Evolutionary conservation across 192 early-diverging fungal genomes (phyloP).

Genomic region (Endogone sp.): DNA sequence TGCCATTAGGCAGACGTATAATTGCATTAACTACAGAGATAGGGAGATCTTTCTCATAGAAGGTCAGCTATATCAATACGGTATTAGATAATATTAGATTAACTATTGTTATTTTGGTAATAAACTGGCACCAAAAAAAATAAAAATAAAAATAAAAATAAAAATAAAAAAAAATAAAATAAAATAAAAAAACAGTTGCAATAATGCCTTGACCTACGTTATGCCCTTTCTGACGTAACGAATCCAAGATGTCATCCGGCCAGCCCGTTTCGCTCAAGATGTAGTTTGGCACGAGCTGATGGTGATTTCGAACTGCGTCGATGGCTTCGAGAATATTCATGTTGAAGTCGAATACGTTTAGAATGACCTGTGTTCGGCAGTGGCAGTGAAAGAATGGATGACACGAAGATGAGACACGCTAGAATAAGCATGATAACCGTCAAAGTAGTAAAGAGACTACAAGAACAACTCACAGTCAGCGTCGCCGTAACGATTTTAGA

Average conservation of each 20-base stretch:
- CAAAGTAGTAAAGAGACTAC: too few relatives aligned
- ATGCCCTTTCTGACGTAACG: slow-evolving; percentile 39
- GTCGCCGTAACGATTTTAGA: slow-evolving; percentile 77
- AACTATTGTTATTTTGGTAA: too few relatives aligned
- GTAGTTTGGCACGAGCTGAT: slow-evolving; percentile 85
- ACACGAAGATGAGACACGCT: background rate
- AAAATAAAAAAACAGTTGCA: too few relatives aligned
- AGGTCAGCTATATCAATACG: slow-evolving; percentile 8
- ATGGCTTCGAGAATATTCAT: slow-evolving; percentile 67
- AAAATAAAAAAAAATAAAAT: background rate
- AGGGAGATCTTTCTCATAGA: slow-evolving; percentile 24
- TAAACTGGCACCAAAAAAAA: too few relatives aligned
- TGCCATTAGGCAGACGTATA: slow-evolving; percentile 33
- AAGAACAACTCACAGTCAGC: slow-evolving; percentile 34
- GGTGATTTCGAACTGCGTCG: slow-evolving; percentile 73
- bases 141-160: slow-evolving; percentile 3
- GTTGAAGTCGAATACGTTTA: slow-evolving; percentile 73
- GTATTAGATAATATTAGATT: too few relatives aligned
- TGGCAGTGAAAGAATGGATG: background rate
- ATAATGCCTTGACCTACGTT: slow-evolving; percentile 1
- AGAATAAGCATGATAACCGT: background rate
- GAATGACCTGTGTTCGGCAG: slow-evolving; percentile 46
- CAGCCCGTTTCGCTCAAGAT: slow-evolving; percentile 47
- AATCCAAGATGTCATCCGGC: slow-evolving; percentile 20
- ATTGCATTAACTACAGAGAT: slow-evolving; percentile 56